Base-by-base conservation (phyloP, 192 early-diverging fungal species). In the Mortierella antarctica region DNA sequence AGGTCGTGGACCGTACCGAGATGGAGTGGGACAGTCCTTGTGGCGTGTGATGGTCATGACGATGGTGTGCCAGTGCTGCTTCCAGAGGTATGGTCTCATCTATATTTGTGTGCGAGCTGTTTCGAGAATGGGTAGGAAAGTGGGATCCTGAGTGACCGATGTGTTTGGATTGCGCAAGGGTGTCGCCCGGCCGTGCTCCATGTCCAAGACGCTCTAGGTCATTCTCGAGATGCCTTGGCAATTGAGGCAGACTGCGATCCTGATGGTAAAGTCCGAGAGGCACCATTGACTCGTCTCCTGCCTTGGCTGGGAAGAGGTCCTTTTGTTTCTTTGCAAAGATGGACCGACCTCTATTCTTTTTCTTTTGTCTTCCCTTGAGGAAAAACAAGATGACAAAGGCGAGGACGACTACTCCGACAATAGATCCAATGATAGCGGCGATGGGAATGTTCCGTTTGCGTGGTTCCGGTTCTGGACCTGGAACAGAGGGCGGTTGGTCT, bases 1-100 rank as follows among this genome's bases (percentile, higher is more conserved):
- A 80, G 1, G 77, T 80, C 10, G 70, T 57, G n/a, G 77, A 80
- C 60, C 77, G 71, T 14, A 80, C 54, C 7, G 77, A 80, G 39
- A 80, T 62, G 3, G 70, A 80, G 17, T 71, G 70, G 4, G 39
- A 23, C 9, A 71, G 44, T 42, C 77, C 77, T 9, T 80, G 77
- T 2, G 70, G 57, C 1, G 70, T 80, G 18, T 57, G 58, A 21
- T 44, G 57, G 48, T 80, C 65, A 42, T 70, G 64, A 4, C 51
- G 75, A 49, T 71, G 62, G 21, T 79, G 75, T 4, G 42, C 31
- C 5, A 79, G 56, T 13, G 64, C 68, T 5, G 75, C 75, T 31
- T 79, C 75, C 14, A 79, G 21, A 49, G 75, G 75, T 40, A 79
- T 71, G 12, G 44, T 66, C 23, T 70, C 68, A 42, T 79, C 75